A percentile compares a stretch with the other conserved stretches of the same genome.
phyloP scores from a whole-genome alignment of 495 filamentous ascomycete genomes.

The Glutinoglossum americanum region DNA sequence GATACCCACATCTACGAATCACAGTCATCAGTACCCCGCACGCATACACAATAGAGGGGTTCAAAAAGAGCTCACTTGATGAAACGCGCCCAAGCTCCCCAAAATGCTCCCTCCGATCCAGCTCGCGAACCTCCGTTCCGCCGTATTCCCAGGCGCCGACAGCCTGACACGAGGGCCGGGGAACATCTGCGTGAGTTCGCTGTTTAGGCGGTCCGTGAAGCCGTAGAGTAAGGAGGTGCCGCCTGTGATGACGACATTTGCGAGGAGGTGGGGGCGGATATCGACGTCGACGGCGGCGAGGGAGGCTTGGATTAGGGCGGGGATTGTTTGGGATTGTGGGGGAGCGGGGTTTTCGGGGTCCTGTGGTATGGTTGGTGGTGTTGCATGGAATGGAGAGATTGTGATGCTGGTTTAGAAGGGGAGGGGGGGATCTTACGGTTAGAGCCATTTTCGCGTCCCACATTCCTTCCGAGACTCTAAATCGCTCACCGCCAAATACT shows the following conservation, averaged over 20 bases:
- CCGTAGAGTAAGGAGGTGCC: conserved; percentile 66
- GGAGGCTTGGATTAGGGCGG: conserved; percentile 54
- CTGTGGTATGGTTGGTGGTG: background rate
- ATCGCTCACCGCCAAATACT: conserved; percentile 74
- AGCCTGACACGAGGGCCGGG: conserved; percentile 69
- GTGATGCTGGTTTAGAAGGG: background rate
- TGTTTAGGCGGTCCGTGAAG: conserved; percentile 72
- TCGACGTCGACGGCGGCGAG: conserved; percentile 71
- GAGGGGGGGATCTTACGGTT: conserved; percentile 6
- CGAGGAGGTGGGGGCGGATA: conserved; percentile 56
- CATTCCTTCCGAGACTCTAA: conserved; percentile 61
- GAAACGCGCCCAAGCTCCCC: conserved; percentile 92
- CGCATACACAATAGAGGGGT: too few species aligned
- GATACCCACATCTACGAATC: conserved; percentile 64
- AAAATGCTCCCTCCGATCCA: conserved; percentile 97
- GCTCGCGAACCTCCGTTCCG: conserved; percentile 70
- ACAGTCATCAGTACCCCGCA: background rate
- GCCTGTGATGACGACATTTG: conserved; percentile 85
- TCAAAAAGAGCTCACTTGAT: conserved; percentile 34
- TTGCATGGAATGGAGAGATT: background rate
- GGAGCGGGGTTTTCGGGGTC: conserved; percentile 26
- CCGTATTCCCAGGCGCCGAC: conserved; percentile 60
- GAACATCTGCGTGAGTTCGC: conserved; percentile 56
- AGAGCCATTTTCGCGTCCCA: conserved; percentile 62
- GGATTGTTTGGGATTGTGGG: conserved; percentile 51